Evolutionary conservation across 2,329 filamentous ascomycete genomes (phyloP).

Genomic region (Claviceps sp.): DNA sequence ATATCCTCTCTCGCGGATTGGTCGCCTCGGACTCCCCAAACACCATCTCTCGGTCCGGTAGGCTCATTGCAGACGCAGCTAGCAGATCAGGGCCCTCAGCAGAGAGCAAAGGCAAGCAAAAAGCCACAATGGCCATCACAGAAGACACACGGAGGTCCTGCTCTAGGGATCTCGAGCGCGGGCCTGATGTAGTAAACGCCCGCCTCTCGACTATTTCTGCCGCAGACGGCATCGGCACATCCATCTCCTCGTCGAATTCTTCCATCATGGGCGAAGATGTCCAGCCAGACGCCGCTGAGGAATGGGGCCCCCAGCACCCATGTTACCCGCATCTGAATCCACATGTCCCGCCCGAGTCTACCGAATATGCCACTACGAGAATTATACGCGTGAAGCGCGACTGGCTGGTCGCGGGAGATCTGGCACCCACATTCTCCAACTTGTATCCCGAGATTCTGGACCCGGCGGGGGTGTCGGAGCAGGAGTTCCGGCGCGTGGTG

Average conservation of each 20-base stretch:
- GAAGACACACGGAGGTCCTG: constrained; percentile 24
- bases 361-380: constrained; percentile 63
- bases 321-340: constrained; percentile 91
- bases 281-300: constrained; percentile 53
- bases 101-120: constrained; percentile 38
- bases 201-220: constrained; percentile 35
- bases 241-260: constrained; percentile 42
- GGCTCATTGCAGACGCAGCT: neutral
- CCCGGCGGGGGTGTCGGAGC: constrained; percentile 65
- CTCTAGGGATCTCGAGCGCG: constrained; percentile 42
- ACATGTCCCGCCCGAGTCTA: constrained; percentile 67
- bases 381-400: constrained; percentile 87
- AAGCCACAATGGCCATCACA: constrained; percentile 30
- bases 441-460: constrained; percentile 93
- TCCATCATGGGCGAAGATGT: constrained; percentile 53
- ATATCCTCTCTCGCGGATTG: constrained; percentile 18
- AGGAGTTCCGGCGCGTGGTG: constrained; percentile 72
- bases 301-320: constrained; percentile 89
- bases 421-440: constrained; percentile 88
- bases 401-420: constrained; percentile 79
- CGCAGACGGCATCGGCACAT: constrained; percentile 39
- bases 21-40: neutral
- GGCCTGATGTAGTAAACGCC: constrained; percentile 30
- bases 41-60: no score
- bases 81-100: neutral